Evolutionary conservation across 192 early-diverging fungal genomes (phyloP).

Genomic region (Fimicolochytrium jonesii): DNA sequence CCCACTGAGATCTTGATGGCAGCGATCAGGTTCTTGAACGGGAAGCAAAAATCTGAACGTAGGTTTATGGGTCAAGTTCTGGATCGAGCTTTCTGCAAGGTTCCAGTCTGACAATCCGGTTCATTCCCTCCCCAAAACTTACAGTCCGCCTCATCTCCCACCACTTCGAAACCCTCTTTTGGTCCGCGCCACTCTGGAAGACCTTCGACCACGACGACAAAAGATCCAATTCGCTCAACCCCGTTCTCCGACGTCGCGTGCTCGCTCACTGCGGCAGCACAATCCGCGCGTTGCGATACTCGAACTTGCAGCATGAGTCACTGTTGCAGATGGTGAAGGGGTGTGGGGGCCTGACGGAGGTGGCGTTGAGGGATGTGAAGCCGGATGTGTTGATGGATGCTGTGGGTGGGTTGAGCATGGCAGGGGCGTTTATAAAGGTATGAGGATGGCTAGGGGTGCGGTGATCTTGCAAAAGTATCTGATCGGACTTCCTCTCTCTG

Average conservation of each 20-base stretch:
- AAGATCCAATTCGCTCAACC: background rate
- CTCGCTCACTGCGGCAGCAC: background rate
- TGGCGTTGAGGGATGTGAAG: background rate
- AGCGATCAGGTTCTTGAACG: background rate
- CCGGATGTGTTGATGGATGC: background rate
- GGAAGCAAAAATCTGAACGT: background rate
- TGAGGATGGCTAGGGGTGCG: background rate
- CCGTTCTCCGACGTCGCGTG: background rate
- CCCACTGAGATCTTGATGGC: background rate
- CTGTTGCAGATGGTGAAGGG: background rate
- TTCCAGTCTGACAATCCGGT: background rate
- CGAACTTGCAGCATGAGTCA: background rate
- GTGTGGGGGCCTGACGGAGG: background rate
- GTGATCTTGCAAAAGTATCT: background rate
- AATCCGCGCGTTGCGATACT: background rate
- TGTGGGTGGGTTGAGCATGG: background rate
- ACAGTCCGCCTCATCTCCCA: background rate
- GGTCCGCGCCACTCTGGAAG: background rate
- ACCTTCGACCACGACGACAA: background rate
- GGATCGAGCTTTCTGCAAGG: background rate
- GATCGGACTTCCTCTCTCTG: too few species aligned
- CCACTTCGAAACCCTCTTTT: constrained; percentile 9
- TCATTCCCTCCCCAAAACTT: background rate
- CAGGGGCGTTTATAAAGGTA: background rate
- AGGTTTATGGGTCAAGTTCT: background rate